phyloP scores from a whole-genome alignment of 164 flowering plant genomes.

The Euptelea pleiosperma region DNA sequence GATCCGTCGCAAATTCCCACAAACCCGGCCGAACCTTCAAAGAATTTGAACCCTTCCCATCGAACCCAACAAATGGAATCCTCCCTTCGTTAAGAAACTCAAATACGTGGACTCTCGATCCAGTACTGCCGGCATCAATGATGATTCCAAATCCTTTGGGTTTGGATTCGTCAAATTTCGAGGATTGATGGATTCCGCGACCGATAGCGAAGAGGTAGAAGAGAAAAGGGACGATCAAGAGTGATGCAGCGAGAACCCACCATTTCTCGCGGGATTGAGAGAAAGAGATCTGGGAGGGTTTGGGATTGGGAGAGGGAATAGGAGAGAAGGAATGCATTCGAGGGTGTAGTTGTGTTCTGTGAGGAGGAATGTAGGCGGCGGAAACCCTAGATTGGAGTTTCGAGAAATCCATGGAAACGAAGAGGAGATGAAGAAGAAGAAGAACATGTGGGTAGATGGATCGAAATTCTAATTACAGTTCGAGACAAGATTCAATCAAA shows the following conservation, averaged over 20 bases:
- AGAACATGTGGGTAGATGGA: conserved; percentile 12
- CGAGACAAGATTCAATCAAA: not conserved
- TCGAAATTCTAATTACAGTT: not conserved
- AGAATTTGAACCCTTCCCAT: conserved; percentile 22
- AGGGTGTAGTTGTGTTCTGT: conserved; percentile 49
- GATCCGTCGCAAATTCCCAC: conserved; percentile 22
- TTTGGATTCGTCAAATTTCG: conserved; percentile 28
- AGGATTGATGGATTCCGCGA: conserved; percentile 34
- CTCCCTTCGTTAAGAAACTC: conserved; percentile 38
- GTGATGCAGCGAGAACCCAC: conserved; percentile 25
- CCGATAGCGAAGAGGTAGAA: conserved; percentile 41
- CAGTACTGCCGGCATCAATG: conserved; percentile 28
- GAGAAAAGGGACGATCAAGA: conserved; percentile 37
- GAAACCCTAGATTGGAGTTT: conserved; percentile 38
- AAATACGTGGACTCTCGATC: conserved; percentile 35
- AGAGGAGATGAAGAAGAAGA: not conserved
- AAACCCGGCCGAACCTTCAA: conserved; percentile 22
- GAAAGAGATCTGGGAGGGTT: conserved; percentile 4
- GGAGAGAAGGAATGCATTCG: conserved; percentile 35
- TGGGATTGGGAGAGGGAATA: conserved; percentile 13
- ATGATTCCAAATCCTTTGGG: conserved; percentile 31
- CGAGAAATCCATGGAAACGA: conserved; percentile 24
- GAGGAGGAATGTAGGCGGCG: conserved; percentile 37
- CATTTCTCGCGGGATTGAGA: conserved; percentile 24
- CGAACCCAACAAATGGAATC: conserved; percentile 28